Evolutionary conservation across 2,329 filamentous ascomycete genomes (phyloP), one percentile per base, ranked within the genome.

Genomic region (Pestalotiopsis sp.): DNA sequence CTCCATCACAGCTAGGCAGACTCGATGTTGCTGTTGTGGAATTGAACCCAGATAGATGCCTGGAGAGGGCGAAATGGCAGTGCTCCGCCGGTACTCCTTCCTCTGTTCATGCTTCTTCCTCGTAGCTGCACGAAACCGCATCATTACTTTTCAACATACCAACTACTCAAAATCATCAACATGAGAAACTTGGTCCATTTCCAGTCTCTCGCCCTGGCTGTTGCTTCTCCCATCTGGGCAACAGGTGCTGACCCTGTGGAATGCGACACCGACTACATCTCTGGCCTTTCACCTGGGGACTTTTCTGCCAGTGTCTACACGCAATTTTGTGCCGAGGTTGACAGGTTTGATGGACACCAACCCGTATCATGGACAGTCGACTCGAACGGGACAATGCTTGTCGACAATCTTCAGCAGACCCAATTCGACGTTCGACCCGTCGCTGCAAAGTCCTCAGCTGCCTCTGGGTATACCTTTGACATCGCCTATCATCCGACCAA

Each of bases 361-460:
- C 11, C 61, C 38, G 61, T 64, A 22, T 64, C 61, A 11, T 64
- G 61, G 61, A 64, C 38, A 13, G 61, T 64, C 61, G 39, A 48
- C 61, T 48, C 9, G 9, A 30, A 17, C 11, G 61, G 61, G 11
- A n/a, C 5, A 35, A 22, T 48, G 61, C n/a, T 64, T 14, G n/a
- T 39, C 35, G 17, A 64, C 35, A 48, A 35, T 5, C 61, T 44
- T n/a, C 38, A 17, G 22, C 61, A 39, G 14, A 26, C 17, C 13
- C 61, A 11, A 7, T 17, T 38, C 14, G n/a, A 22, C 30, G 24
- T 30, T 39, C 24, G 14, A 13, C n/a, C n/a, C 24, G 61, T 22
- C 14, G 35, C 24, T 30, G 6, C 26, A 17, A 30, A 24, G 13
- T 40, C 59, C 13, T 17, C 56, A 2, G 26, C 26, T 2, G 6